A percentile compares a stretch with the other conserved stretches of the same genome.
These are phyloP conservation scores for Ambrosiella cleistominuta DNA, from an alignment of 2,329 filamentous ascomycete genomes.

Conservation along the genomic window DNA sequence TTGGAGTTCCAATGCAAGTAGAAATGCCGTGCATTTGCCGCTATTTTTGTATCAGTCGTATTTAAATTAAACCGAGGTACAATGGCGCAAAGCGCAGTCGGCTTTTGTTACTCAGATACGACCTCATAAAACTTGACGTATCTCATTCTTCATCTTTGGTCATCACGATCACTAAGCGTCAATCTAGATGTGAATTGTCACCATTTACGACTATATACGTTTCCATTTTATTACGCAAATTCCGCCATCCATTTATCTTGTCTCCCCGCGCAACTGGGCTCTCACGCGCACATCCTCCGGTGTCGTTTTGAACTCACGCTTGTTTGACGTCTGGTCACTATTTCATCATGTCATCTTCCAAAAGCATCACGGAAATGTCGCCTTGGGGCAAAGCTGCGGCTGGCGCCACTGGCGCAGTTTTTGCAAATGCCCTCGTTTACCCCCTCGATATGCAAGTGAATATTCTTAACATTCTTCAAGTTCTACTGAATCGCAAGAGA, in stretches of 20 bases:
- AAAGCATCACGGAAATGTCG: slow-evolving; percentile 48
- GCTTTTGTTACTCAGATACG: too few relatives aligned
- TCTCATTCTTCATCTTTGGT: too few relatives aligned
- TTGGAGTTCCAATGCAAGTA: background rate
- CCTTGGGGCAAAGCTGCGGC: slow-evolving; percentile 89
- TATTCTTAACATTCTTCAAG: background rate
- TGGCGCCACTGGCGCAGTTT: slow-evolving; percentile 77
- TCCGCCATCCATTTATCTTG: too few relatives aligned
- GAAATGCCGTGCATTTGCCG: background rate
- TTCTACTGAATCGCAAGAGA: background rate
- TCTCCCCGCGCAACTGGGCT: background rate
- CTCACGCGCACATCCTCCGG: background rate
- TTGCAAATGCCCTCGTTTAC: slow-evolving; percentile 91
- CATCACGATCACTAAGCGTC: too few relatives aligned
- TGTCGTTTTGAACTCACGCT: background rate
- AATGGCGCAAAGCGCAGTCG: too few relatives aligned
- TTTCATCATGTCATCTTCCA: slow-evolving; percentile 35
- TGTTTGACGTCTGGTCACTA: background rate
- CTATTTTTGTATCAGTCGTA: too few relatives aligned
- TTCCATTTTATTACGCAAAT: too few relatives aligned
- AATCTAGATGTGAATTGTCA: too few relatives aligned
- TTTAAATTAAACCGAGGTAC: too few relatives aligned
- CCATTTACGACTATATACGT: too few relatives aligned
- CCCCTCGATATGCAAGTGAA: slow-evolving; percentile 77
- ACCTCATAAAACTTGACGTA: background rate